phyloP scores from a whole-genome alignment of 2,329 filamentous ascomycete species.

The Cladosporium cucumerinum region DNA sequence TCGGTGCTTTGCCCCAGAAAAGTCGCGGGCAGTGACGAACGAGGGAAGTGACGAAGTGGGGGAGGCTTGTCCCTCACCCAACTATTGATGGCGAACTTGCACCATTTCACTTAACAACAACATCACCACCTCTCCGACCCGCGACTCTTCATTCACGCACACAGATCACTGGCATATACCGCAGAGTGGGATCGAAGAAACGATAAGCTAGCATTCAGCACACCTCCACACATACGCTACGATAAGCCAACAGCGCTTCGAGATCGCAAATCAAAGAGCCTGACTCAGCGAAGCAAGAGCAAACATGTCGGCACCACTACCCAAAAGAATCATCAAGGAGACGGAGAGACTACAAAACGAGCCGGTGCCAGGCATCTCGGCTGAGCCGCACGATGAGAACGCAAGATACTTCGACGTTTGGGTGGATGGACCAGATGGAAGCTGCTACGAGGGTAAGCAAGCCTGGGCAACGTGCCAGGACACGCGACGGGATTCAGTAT shows the following conservation, averaged over 20 bases:
- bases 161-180: neutral
- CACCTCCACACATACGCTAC: neutral
- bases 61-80: neutral
- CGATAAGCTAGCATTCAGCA: neutral
- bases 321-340: conserved; percentile 98
- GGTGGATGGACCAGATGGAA: conserved; percentile 87
- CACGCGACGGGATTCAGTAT: conserved; percentile 16
- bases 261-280: neutral
- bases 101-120: neutral
- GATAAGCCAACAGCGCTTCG: neutral
- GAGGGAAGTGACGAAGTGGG: neutral
- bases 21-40: conserved; percentile 2
- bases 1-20: conserved; percentile 1
- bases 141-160: neutral
- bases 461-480: neutral
- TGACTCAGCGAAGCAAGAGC: conserved; percentile 10
- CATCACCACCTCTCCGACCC: neutral
- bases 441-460: conserved; percentile 82
- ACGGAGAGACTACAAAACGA: conserved; percentile 95
- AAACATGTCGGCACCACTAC: conserved; percentile 61
- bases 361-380: conserved; percentile 94
- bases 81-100: conserved; percentile 3
- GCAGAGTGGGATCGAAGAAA: neutral
- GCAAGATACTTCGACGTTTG: conserved; percentile 97
- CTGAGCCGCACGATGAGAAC: conserved; percentile 94